Conservation (phyloP, 2,329 filamentous ascomycete species). For the Plectosphaerella plurivora region DNA sequence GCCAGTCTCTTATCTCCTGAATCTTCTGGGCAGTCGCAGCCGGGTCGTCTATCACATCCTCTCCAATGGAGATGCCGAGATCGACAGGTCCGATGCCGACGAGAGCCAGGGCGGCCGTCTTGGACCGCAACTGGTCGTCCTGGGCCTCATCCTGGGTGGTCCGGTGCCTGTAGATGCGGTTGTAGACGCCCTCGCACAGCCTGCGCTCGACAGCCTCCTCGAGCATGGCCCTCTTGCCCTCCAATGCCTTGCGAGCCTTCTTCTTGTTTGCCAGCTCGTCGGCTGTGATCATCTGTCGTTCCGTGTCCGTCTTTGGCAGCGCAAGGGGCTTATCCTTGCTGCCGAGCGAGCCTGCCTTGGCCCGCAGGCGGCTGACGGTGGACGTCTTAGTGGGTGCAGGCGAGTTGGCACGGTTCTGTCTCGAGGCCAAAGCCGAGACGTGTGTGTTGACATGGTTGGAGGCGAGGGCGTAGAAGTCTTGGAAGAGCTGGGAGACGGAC, state of each 20-base stretch:
- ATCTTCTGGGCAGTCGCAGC: constrained; percentile 55
- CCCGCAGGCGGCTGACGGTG: constrained; percentile 50
- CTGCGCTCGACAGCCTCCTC: constrained; percentile 91
- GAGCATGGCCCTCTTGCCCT: constrained; percentile 69
- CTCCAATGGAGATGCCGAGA: constrained; percentile 70
- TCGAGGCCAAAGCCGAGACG: constrained; percentile 72
- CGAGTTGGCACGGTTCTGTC: constrained; percentile 65
- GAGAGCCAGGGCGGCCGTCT: constrained; percentile 84
- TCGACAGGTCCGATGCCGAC: constrained; percentile 88
- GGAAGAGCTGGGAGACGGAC: constrained; percentile 78
- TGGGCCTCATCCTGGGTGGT: constrained; percentile 91
- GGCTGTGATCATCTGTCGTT: constrained; percentile 86
- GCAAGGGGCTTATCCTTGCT: constrained; percentile 45
- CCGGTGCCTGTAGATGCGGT: constrained; percentile 84
- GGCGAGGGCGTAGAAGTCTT: constrained; percentile 85
- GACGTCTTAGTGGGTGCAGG: constrained; percentile 50
- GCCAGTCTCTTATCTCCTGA: constrained; percentile 66
- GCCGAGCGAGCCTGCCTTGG: constrained; percentile 50
- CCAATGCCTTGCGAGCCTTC: constrained; percentile 70
- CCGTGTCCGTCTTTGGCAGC: constrained; percentile 35
- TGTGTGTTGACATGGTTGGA: constrained; percentile 82
- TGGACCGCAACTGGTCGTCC: constrained; percentile 90
- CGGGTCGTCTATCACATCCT: constrained; percentile 46
- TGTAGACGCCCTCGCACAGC: constrained; percentile 80
- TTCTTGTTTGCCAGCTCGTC: constrained; percentile 79